A percentile compares a stretch with the other conserved stretches of the same genome.
Conservation (phyloP, 2,329 filamentous ascomycete species). For the Corniculantispora saksenae region DNA sequence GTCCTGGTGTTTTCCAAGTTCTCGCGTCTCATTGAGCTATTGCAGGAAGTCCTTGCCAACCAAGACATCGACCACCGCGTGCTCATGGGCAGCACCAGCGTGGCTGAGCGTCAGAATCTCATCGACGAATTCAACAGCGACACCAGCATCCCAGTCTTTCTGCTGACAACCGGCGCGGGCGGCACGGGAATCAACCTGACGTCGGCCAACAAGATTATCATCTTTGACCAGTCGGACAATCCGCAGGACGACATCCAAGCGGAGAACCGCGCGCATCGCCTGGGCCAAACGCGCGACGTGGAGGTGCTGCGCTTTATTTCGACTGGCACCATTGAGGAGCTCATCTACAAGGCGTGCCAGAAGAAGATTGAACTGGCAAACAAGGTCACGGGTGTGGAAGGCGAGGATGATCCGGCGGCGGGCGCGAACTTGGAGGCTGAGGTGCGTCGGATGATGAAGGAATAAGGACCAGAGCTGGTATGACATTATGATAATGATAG, state of each 20-base stretch:
- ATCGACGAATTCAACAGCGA: conserved; percentile 85
- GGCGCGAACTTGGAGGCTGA: conserved; percentile 44
- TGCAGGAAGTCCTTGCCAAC: conserved; percentile 77
- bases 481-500: conserved; percentile 3
- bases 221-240: conserved; percentile 97
- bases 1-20: conserved; percentile 93
- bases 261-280: conserved; percentile 92
- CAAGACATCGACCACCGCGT: conserved; percentile 75
- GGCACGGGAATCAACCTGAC: conserved; percentile 97
- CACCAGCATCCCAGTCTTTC: conserved; percentile 79
- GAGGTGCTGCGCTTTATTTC: conserved; percentile 87
- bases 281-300: conserved; percentile 87
- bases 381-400: conserved; percentile 49
- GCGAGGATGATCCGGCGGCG: conserved; percentile 31
- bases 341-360: conserved; percentile 86
- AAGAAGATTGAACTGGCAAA: conserved; percentile 88
- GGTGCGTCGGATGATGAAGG: conserved; percentile 46
- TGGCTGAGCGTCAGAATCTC: conserved; percentile 79
- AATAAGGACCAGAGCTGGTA: conserved; percentile 22
- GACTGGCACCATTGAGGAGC: conserved; percentile 82
- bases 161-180: conserved; percentile 89
- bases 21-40: conserved; percentile 84
- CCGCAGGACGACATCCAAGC: conserved; percentile 98
- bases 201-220: conserved; percentile 94
- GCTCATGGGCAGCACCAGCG: conserved; percentile 82